Base-by-base conservation (phyloP, 345 rosid genomes). In the Eucalyptus pauciflora region DNA sequence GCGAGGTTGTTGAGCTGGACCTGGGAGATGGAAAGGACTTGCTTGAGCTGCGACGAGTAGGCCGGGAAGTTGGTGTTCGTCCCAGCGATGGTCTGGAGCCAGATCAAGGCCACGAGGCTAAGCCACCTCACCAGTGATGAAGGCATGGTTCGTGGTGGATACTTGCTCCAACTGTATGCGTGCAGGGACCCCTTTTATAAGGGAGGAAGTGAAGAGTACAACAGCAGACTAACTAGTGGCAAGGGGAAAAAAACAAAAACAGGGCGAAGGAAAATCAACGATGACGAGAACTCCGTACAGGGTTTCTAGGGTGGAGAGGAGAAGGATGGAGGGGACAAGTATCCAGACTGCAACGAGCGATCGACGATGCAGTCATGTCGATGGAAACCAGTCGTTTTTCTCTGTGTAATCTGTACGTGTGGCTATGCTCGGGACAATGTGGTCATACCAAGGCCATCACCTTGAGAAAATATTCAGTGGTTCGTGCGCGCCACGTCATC, bases 1-100 rank as follows among this genome's bases (percentile, higher is more conserved):
- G 99, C 97, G 62, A 98, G 97, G 88, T 94, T 93, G 90, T 97
- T 98, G 87, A 98, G 96, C 81, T 96, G 94, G 48, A 96, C 86
- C 88, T 98, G 98, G 86, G 98, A 95, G 85, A 98, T 90, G 41
- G 96, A 93, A 87, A 98, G 95, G 18, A 94, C 90, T 24, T 90
- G 88, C 90, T 98, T 98, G 86, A 98, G 95, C 88, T 97, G 96
- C 27, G 98, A 94, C n/a, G 99, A 98, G 92, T 97, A 98, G 43
- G 98, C 97, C 3, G 99, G 98, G 89, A 98, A 98, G 88, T 94
- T 96, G 80, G 97, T 67, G 95, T 98, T 96, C 10, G 98, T 96
- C 43, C 98, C 99, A 52, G 89, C 95, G 45, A 95, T 89, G 87
- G 96, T 93, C 64, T 97, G 99, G 86, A 97, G 96, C 98, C 98